Percentiles rank a stretch among this genome's conserved stretches.
phyloP scores from a whole-genome alignment of 176 grass and related monocot species.

The Eremochloa ophiuroides region DNA sequence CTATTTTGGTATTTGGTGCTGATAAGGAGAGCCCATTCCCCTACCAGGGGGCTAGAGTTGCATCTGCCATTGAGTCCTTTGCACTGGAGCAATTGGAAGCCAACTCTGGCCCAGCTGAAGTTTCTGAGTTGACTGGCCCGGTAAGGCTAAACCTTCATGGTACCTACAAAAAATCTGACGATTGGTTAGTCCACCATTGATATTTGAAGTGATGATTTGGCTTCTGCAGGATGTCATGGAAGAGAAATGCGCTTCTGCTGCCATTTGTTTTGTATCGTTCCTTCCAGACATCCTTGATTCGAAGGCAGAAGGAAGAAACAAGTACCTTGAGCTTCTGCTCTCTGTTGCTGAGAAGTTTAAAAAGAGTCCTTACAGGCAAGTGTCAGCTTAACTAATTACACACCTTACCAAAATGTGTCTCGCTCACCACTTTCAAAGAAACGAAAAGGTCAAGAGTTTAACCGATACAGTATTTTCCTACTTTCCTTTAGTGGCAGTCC shows the following conservation, averaged over 20 bases:
- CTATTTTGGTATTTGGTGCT: conserved; percentile 96
- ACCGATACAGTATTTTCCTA: background rate
- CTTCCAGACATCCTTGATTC: conserved; percentile 99
- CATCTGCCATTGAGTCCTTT: conserved; percentile 81
- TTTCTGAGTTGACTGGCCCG: conserved; percentile 66
- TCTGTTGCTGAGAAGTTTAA: conserved; percentile 92
- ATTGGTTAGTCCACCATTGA: background rate
- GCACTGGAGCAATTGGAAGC: conserved; percentile 85
- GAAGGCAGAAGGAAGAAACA: conserved; percentile 94
- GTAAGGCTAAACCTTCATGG: conserved; percentile 41
- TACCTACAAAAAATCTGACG: conserved; percentile 6
- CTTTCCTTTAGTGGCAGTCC: background rate
- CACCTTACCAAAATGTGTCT: background rate
- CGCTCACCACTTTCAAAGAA: background rate
- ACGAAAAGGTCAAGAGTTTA: background rate
- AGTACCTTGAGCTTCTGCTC: conserved; percentile 77
- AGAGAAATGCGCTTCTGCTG: conserved; percentile 89
- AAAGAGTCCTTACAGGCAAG: conserved; percentile 93
- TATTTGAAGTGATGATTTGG: conserved; percentile 17
- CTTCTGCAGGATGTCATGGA: conserved; percentile 81
- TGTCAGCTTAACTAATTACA: conserved; percentile 19
- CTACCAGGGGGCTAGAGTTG: conserved; percentile 75
- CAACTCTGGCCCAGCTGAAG: conserved; percentile 78
- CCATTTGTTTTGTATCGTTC: conserved; percentile 98
- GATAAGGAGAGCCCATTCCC: conserved; percentile 78